Evolutionary conservation across 495 filamentous ascomycete species (phyloP).

Genomic region (Jackrogersella multiformis): DNA sequence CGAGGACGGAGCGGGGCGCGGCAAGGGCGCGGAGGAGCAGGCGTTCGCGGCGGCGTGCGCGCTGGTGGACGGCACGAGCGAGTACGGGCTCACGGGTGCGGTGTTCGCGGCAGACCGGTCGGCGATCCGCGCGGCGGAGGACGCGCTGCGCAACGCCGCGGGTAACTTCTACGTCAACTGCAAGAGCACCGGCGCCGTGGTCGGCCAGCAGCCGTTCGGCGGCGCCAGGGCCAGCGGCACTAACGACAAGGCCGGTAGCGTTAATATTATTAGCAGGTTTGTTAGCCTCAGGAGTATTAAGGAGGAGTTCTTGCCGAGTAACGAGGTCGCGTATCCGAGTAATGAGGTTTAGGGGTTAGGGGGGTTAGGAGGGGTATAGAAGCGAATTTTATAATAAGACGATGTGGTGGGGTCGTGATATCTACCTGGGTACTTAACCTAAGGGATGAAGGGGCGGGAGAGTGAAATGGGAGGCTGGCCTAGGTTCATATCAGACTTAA

Average conservation of each 20-base stretch:
- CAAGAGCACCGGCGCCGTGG: constrained; percentile 91
- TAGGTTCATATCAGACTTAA: background rate
- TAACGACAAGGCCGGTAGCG: constrained; percentile 90
- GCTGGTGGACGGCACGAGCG: constrained; percentile 70
- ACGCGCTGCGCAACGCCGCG: constrained; percentile 77
- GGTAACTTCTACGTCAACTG: constrained; percentile 95
- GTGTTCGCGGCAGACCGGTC: constrained; percentile 79
- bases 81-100: constrained; percentile 82
- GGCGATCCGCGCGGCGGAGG: constrained; percentile 72
- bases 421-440: too few relatives aligned
- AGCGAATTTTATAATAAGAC: background rate
- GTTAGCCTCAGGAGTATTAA: constrained; percentile 87
- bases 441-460: too few relatives aligned
- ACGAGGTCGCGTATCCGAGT: constrained; percentile 80
- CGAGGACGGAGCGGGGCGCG: constrained; percentile 66
- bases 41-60: constrained; percentile 65
- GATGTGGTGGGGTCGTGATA: background rate
- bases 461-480: background rate
- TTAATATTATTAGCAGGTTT: constrained; percentile 77
- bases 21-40: too few relatives aligned
- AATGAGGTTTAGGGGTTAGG: constrained; percentile 61
- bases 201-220: constrained; percentile 92
- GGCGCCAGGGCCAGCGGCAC: constrained; percentile 87
- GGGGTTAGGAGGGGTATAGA: background rate
- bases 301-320: constrained; percentile 82